Base-by-base conservation (phyloP, 805 yeast species). In the Yarrowia deformans region DNA sequence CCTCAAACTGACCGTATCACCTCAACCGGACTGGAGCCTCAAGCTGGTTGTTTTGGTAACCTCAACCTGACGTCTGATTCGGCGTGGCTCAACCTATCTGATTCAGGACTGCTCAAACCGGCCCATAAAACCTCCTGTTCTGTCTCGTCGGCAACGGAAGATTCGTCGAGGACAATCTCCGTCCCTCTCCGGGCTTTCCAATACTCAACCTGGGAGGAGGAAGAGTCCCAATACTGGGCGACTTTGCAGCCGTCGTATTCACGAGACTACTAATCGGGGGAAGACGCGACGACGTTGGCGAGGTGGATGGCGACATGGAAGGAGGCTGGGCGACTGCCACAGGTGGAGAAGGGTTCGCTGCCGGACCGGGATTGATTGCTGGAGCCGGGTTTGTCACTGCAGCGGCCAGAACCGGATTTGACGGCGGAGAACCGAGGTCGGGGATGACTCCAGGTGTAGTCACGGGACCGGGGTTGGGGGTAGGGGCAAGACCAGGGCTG, bases 181-280 rank as follows among this genome's bases (percentile, higher is more conserved):
- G n/a, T 0, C 49, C 49, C 1, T 56, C 64, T 10, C 64, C 64
- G 16, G 64, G 64, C 32, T 43, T 40, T 16, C 64, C 64, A n/a
- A 56, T 43, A 16, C 64, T 56, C 40, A 56, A 32, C 8, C 64
- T 1, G 0, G 64, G 64, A 2, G 64, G 64, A 9, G 64, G 64
- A n/a, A 56, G 49, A 29, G 49, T 2, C 0, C 29, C 49, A n/a
- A 56, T 5, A 5, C 50, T n/a, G 0, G 64, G 64, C 3, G 64
- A 56, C 3, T 43, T 56, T 10, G 48, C 6, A 14, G 34, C 16
- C 0, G 35, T 12, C 8, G 48, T 16, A 19, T 43, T 42, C 32
- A 56, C 64, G 16, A 56, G 8, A 42, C 64, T 56, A 40, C 64
- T 56, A 29, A 56, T 56, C 0, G 64, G 39, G n/a, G 64, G 64